Base-by-base conservation (phyloP, 23 red algal genomes). In the Gracilaria caudata region DNA sequence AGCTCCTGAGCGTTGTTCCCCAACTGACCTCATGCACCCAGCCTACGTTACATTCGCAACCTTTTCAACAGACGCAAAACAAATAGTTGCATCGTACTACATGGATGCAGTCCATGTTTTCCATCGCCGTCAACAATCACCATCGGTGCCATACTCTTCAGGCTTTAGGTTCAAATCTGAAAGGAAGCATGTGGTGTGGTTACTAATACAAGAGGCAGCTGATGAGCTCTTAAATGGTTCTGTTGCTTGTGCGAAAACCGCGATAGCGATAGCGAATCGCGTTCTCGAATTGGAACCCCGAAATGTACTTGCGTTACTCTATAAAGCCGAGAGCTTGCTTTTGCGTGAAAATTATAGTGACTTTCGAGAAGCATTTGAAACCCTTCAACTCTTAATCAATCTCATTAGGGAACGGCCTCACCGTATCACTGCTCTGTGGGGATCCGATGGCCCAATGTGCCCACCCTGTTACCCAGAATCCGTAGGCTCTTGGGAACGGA, bases 11-110 rank as follows among this genome's bases (percentile, higher is more conserved):
- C 65, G 41, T 16, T 79, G 46, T 51, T 46, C 55, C 38, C 30
- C 60, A 43, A 38, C 24, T 16, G 35, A 45, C 10, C 33, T 43
- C 37, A 37, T 58, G 10, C 86, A 68, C 24, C 51, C 40, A 23
- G 55, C 64, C 3, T 58, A 45, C 30, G 79, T 45, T n/a, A 51
- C 51, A 38, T 37, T 45, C 10, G 49, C 38, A 17, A 90, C 86
- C 57, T 75, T 58, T 87, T 64, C 83, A 58, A 59, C 83, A 25
- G 76, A 74, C 43, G 86, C 86, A 49, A 81, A 45, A 21, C 76
- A 80, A 32, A 72, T 90, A 12, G 86, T 90, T 46, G 86, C 86
- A 29, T 72, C 73, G 32, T 90, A 75, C 60, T 81, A 80, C 33
- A 57, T 61, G 45, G 86, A 90, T 30, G 58, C 59, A 20, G 86